Evolutionary conservation across 768 basidiomycete genomes (phyloP).

Genomic region (Termitomyces sp.): DNA sequence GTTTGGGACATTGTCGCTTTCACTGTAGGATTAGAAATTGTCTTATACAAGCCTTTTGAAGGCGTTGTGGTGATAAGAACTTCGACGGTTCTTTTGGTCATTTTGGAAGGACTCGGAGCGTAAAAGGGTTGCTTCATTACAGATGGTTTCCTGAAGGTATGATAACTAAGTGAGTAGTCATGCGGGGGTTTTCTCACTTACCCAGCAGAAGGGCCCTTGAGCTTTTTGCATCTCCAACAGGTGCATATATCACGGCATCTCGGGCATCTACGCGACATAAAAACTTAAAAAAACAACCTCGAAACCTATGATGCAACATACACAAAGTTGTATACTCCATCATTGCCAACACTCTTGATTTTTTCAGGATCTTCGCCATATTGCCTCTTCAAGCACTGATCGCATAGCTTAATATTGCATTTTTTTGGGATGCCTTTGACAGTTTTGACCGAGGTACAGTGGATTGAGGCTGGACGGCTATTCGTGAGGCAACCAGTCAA

Average conservation of each 20-base stretch:
- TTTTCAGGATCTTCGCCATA: conserved; percentile 50
- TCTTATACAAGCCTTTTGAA: neutral
- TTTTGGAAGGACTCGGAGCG: neutral
- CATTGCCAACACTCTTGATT: conserved; percentile 26
- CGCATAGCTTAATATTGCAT: conserved; percentile 60
- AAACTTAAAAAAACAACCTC: neutral
- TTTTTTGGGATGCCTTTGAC: conserved; percentile 25
- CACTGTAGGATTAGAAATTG: neutral
- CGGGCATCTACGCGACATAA: conserved; percentile 48
- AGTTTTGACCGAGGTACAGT: conserved; percentile 25
- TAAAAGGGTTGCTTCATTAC: neutral
- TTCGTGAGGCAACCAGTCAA: conserved; percentile 1
- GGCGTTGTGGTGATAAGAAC: conserved; percentile 6
- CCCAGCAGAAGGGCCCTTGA: conserved; percentile 58
- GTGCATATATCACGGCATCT: conserved; percentile 64
- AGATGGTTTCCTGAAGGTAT: neutral
- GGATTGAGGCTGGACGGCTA: conserved; percentile 17
- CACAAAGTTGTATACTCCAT: conserved; percentile 46
- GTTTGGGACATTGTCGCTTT: neutral
- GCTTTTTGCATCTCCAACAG: conserved; percentile 60
- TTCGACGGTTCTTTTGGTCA: neutral
- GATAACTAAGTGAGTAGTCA: neutral
- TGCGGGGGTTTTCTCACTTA: conserved; percentile 19
- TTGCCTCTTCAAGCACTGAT: conserved; percentile 58
- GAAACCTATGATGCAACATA: conserved; percentile 18